These are phyloP conservation scores for Groenewaldozyma tartarivorans DNA, from an alignment of 805 yeast species.

Conservation along the genomic window DNA sequence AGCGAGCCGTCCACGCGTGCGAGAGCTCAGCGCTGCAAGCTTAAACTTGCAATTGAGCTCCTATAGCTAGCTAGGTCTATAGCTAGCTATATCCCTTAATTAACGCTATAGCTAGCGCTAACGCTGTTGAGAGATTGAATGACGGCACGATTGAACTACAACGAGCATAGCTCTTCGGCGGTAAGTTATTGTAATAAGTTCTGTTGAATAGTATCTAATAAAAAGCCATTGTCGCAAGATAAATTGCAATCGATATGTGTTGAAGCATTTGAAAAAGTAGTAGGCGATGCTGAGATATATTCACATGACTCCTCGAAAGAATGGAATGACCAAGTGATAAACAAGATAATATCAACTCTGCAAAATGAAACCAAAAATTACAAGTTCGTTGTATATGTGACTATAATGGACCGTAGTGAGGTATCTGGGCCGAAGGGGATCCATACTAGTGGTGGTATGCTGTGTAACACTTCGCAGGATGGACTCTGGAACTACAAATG, in stretches of 20 bases:
- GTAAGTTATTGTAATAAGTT: too few relatives aligned
- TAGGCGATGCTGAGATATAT: slow-evolving; percentile 5
- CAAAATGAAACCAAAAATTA: slow-evolving; percentile 13
- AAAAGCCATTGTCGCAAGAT: slow-evolving; percentile 1
- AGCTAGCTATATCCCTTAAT: too few relatives aligned
- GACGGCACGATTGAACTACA: not conserved
- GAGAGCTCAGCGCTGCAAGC: too few relatives aligned
- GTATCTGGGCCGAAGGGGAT: slow-evolving; percentile 17
- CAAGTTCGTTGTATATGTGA: slow-evolving; percentile 17
- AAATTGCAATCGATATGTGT: not conserved
- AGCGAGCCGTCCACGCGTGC: too few relatives aligned
- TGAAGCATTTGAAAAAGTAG: not conserved
- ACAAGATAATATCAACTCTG: slow-evolving; percentile 3
- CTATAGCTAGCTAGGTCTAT: too few relatives aligned
- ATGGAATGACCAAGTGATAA: slow-evolving; percentile 13
- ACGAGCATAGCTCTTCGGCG: too few relatives aligned
- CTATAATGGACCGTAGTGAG: slow-evolving; percentile 12
- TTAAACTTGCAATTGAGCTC: too few relatives aligned
- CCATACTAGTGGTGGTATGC: slow-evolving; percentile 15
- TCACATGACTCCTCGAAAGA: slow-evolving; percentile 8
- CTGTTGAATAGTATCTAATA: too few relatives aligned
- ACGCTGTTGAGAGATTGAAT: too few relatives aligned
- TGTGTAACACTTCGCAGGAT: slow-evolving; percentile 19
- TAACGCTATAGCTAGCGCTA: too few relatives aligned
- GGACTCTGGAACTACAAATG: slow-evolving; percentile 20